phyloP scores from a whole-genome alignment of 106 monocot genomes.

The Posidonia australis region DNA sequence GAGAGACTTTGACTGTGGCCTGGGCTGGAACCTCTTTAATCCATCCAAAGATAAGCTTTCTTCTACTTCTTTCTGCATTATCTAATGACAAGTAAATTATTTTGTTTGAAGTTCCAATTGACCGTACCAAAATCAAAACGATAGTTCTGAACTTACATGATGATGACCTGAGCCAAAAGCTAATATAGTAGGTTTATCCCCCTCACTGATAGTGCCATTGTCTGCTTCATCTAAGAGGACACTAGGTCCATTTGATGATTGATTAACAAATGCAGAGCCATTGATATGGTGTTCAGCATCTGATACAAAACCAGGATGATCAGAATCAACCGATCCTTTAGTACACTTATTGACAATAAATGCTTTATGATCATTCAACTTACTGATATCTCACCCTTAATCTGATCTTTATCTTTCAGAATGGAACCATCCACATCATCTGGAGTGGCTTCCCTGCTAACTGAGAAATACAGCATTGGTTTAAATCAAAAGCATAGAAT shows the following conservation, averaged over 20 bases:
- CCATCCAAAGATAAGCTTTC: neutral
- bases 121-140: neutral
- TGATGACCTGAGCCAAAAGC: constrained; percentile 4
- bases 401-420: constrained; percentile 24
- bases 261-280: constrained; percentile 23
- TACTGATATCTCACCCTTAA: constrained; percentile 53
- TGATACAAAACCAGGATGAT: constrained; percentile 27
- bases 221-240: constrained; percentile 10
- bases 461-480: constrained; percentile 58
- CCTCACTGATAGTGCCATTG: neutral
- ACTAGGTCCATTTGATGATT: constrained; percentile 11
- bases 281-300: constrained; percentile 44
- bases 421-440: constrained; percentile 26
- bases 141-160: constrained; percentile 18
- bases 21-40: neutral
- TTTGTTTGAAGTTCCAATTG: neutral
- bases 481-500: constrained; percentile 15
- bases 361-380: constrained; percentile 22
- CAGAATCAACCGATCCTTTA: constrained; percentile 6
- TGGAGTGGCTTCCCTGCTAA: constrained; percentile 54
- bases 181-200: constrained; percentile 5
- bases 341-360: constrained; percentile 4
- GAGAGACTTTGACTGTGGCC: constrained; percentile 9
- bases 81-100: neutral
- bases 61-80: constrained; percentile 21